Percentiles rank a stretch among this genome's conserved stretches.
These are phyloP conservation scores for Calocera cornea DNA, from an alignment of 768 basidiomycete species.

Conservation along the genomic window DNA sequence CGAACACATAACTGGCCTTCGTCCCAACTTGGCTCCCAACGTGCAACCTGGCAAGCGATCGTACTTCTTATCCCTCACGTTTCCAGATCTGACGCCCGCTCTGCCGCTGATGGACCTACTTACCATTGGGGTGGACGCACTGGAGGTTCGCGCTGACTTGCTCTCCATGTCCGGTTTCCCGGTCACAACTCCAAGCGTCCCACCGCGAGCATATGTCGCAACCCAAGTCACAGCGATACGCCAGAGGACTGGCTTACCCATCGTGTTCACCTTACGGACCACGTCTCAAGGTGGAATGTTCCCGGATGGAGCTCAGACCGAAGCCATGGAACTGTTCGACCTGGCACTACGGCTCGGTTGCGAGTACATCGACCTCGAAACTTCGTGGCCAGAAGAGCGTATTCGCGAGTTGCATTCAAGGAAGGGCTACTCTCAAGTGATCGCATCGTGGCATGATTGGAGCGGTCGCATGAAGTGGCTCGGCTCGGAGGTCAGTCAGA, in stretches of 20 bases:
- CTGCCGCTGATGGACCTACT: constrained; percentile 57
- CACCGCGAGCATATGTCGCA: constrained; percentile 58
- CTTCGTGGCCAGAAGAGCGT: constrained; percentile 49
- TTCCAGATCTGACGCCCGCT: constrained; percentile 68
- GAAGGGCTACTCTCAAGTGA: constrained; percentile 64
- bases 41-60: constrained; percentile 46
- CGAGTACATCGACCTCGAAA: constrained; percentile 89
- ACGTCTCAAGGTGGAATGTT: constrained; percentile 81
- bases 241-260: constrained; percentile 61
- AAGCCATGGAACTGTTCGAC: constrained; percentile 59
- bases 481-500: constrained; percentile 46
- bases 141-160: constrained; percentile 90
- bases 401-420: constrained; percentile 44
- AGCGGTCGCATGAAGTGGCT: constrained; percentile 75
- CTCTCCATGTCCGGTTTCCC: constrained; percentile 38
- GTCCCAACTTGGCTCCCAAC: constrained; percentile 49
- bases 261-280: constrained; percentile 86
- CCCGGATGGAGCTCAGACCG: constrained; percentile 61
- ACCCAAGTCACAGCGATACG: constrained; percentile 70
- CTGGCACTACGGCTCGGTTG: constrained; percentile 71
- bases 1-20: constrained; percentile 62
- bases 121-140: constrained; percentile 71
- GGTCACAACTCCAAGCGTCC: constrained; percentile 39
- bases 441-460: constrained; percentile 95
- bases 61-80: constrained; percentile 86